Evolutionary conservation across 305 asterid species (phyloP), one percentile per base, ranked within the genome.

Genomic region (Rubia tinctorum): DNA sequence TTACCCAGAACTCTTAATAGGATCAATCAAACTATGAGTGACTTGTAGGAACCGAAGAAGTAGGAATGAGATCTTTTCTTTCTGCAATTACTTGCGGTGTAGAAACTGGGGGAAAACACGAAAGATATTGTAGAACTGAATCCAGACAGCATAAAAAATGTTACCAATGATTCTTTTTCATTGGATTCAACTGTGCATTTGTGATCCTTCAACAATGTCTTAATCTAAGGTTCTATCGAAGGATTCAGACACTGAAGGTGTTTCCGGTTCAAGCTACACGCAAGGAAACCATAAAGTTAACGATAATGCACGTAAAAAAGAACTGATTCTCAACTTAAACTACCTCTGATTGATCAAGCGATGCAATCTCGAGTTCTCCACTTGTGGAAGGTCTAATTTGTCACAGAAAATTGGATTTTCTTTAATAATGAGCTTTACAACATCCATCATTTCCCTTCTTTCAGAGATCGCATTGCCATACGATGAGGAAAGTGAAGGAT

Each of bases 211-310:
- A 88, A 87, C 61, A 92, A 89, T 34, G 90, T 85, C 67, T 78
- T 79, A 2, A 90, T 82, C 68, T 75, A 84, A 8, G 98, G 96
- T 59, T 84, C 88, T 37, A 83, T 81, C 80, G 78, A 87, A 84
- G 96, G 98, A 75, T 85, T 53, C 4, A 78, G 76, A 69, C 98
- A 90, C 70, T 79, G 91, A 49, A 81, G 71, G 75, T 88, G 98
- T 84, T 89, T 96, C 98, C 96, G 90, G 78, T 92, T 92, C 88
- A 92, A 92, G 85, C 94, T 89, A 89, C 83, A 84, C 43, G 53
- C 59, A 78, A 69, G 77, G 7, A 14, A 34, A 5, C 10, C 0
- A 67, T 45, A 67, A 30, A 71, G 62, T 20, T 66, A 58, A 17
- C 10, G 4, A 66, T 11, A 10, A 17, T 22, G 30, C 42, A 43